Evolutionary conservation across 805 yeast species (phyloP), one percentile per base, ranked within the genome.

Genomic region (Hanseniaspora jakobsenii): DNA sequence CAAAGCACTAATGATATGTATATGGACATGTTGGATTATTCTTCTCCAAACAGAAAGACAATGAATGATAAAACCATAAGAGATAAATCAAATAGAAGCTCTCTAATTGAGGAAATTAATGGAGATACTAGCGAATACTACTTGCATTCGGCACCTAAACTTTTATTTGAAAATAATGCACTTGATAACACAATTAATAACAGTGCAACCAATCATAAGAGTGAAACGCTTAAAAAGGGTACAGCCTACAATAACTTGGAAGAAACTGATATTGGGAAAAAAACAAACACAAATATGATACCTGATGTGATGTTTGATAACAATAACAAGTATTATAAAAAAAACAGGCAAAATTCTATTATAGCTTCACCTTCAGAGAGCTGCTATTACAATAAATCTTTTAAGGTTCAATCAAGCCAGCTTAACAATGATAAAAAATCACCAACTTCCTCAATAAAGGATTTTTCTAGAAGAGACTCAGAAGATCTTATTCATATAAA

Each of bases 111-210:
- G 6, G 38, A 35, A n/a, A 28, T 21, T 8, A 9, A 23, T 7
- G 39, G 29, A 10, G 32, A 47, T 29, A 43, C 38, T 19, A 22
- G 37, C 17, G 49, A 47, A 21, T 47, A 44, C 6, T 38, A 30
- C 2, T 36, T 29, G 22, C 47, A 39, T n/a, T 37, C 40, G 13
- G 45, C 44, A 21, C 26, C 44, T 10, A 32, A 28, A 5, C 38
- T 38, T 19, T 18, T n/a, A 3, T 30, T 22, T 27, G 43, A 30
- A 12, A 21, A 28, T n/a, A 36, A n/a, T n/a, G n/a, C n/a, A n/a
- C n/a, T n/a, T n/a, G n/a, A n/a, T n/a, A n/a, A n/a, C n/a, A n/a
- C n/a, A n/a, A n/a, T n/a, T n/a, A n/a, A n/a, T n/a, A n/a, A n/a
- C n/a, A n/a, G n/a, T n/a, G n/a, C n/a, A n/a, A n/a, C n/a, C n/a